These are phyloP conservation scores for Scolecobasidium constrictum DNA, from an alignment of 2,329 filamentous ascomycete genomes.

Conservation along the genomic window DNA sequence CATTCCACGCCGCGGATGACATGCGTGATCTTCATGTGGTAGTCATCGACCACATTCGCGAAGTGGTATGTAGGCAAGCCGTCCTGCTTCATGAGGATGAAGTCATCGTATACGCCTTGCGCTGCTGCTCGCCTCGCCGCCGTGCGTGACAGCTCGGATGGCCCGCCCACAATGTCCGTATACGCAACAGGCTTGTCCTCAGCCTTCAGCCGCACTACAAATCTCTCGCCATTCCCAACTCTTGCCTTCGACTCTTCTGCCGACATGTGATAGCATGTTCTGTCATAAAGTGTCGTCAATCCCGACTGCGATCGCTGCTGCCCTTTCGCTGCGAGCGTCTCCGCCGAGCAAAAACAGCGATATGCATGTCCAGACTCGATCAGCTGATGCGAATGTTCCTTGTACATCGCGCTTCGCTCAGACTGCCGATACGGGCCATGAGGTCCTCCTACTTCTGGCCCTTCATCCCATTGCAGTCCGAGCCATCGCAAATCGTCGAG, in stretches of 20 bases:
- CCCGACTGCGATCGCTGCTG: slow-evolving; percentile 49
- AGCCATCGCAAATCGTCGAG: slow-evolving; percentile 80
- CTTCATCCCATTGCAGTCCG: slow-evolving; percentile 88
- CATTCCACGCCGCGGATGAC: slow-evolving; percentile 93
- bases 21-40: slow-evolving; percentile 90
- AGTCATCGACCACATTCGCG: slow-evolving; percentile 93
- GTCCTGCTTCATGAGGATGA: slow-evolving; percentile 69
- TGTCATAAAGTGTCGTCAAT: slow-evolving; percentile 52
- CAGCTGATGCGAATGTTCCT: slow-evolving; percentile 56
- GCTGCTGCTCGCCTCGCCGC: slow-evolving; percentile 12
- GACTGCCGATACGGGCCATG: slow-evolving; percentile 83
- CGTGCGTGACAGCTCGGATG: neutral
- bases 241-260: slow-evolving; percentile 58
- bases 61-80: slow-evolving; percentile 94
- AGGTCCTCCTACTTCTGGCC: slow-evolving; percentile 68
- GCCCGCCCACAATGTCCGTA: slow-evolving; percentile 40
- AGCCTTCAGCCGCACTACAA: slow-evolving; percentile 67
- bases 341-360: slow-evolving; percentile 78
- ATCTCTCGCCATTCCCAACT: slow-evolving; percentile 55
- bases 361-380: slow-evolving; percentile 68
- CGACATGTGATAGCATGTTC: slow-evolving; percentile 61
- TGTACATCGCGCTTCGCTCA: slow-evolving; percentile 64
- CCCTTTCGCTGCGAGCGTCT: slow-evolving; percentile 58
- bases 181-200: slow-evolving; percentile 53
- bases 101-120: slow-evolving; percentile 33